phyloP scores from a whole-genome alignment of 2,329 filamentous ascomycete genomes.

The Fusarium decemcellulare region DNA sequence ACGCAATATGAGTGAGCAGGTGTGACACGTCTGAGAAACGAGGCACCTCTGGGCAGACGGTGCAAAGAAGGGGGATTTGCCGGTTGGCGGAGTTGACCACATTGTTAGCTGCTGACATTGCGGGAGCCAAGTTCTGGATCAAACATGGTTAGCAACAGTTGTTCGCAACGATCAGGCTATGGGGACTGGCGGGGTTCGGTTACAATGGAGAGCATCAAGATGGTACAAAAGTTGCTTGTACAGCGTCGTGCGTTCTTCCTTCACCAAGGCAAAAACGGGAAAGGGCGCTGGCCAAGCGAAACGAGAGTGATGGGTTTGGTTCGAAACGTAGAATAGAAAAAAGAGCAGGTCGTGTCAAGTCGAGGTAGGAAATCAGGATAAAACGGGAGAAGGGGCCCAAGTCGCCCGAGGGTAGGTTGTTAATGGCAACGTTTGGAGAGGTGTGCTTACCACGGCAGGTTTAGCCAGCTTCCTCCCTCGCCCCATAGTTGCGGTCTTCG shows the following conservation, averaged over 20 bases:
- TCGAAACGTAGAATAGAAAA: conserved; percentile 46
- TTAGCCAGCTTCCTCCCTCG: conserved; percentile 39
- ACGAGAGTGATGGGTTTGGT: conserved; percentile 20
- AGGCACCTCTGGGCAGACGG: conserved; percentile 84
- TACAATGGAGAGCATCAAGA: background rate
- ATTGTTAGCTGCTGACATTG: conserved; percentile 38
- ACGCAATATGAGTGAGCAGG: conserved; percentile 90
- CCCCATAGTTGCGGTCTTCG: conserved; percentile 28
- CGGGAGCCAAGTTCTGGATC: conserved; percentile 56
- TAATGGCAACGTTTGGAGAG: conserved; percentile 9
- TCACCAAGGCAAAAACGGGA: conserved; percentile 35
- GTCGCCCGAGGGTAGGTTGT: conserved; percentile 30
- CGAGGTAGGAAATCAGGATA: conserved; percentile 20
- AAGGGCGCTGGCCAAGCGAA: conserved; percentile 45
- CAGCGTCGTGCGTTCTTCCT: conserved; percentile 8
- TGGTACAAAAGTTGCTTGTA: conserved; percentile 13
- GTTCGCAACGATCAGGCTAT: background rate
- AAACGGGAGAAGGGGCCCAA: conserved; percentile 41
- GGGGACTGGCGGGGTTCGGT: background rate
- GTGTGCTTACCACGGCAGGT: conserved; percentile 34
- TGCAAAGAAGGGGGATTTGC: conserved; percentile 81
- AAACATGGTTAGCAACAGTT: conserved; percentile 35
- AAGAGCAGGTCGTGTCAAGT: conserved; percentile 38
- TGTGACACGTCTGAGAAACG: conserved; percentile 93
- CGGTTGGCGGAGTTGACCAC: conserved; percentile 43